These are phyloP conservation scores for Rhamnella rubrinervis DNA, from an alignment of 331 rosid species.

Conservation along the genomic window DNA sequence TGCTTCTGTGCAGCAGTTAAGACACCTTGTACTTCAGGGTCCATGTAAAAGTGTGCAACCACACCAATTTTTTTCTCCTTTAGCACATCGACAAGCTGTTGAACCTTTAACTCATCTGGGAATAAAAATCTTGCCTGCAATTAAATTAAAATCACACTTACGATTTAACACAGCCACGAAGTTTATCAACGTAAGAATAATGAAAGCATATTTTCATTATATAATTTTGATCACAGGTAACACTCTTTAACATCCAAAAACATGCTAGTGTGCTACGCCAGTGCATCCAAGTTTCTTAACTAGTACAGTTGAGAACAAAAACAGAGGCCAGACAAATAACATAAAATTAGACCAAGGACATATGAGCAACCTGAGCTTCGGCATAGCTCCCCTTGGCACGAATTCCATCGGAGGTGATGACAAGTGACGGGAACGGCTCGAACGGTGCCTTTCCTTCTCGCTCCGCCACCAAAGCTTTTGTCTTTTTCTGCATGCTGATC, in stretches of 20 bases:
- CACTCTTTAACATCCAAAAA: too few relatives aligned
- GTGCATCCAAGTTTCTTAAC: too few relatives aligned
- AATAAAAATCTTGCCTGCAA: constrained; percentile 82
- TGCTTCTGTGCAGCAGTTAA: constrained; percentile 90
- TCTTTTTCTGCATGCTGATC: constrained; percentile 79
- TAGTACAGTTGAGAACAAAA: too few relatives aligned
- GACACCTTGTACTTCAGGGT: constrained; percentile 95
- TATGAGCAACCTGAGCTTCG: constrained; percentile 78
- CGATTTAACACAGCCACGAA: constrained; percentile 17
- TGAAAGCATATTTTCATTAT: background rate
- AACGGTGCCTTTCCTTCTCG: constrained; percentile 56
- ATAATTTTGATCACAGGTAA: background rate
- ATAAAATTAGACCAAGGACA: background rate
- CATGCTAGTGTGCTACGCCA: too few relatives aligned
- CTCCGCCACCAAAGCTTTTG: constrained; percentile 63
- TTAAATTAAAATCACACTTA: constrained; percentile 37
- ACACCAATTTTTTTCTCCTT: constrained; percentile 89
- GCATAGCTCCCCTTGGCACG: constrained; percentile 84
- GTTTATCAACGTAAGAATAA: too few relatives aligned
- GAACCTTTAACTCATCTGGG: constrained; percentile 59
- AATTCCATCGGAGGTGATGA: constrained; percentile 63
- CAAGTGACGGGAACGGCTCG: constrained; percentile 75
- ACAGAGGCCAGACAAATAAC: too few relatives aligned
- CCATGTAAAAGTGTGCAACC: constrained; percentile 99
- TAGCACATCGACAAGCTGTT: constrained; percentile 63